Conservation (phyloP, 257 asterid species). For the Salvia splendens region DNA sequence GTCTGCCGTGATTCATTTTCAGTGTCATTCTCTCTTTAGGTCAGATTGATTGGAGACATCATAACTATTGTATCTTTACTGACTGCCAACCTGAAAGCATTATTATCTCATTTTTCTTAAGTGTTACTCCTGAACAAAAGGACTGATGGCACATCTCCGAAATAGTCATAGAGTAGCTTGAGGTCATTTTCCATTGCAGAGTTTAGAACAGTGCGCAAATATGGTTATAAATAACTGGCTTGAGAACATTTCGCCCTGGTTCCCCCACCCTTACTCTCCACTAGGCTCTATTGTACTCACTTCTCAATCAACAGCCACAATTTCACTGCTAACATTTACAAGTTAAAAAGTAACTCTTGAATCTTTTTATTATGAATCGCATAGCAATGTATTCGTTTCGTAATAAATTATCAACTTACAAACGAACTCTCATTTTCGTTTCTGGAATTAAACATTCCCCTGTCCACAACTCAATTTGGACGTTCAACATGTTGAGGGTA, state of each 20-base stretch:
- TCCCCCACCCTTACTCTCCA: not conserved
- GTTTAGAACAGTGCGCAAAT: conserved; percentile 12
- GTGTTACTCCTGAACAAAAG: not conserved
- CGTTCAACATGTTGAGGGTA: too few relatives aligned
- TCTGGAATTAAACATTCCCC: too few relatives aligned
- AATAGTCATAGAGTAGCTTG: conserved; percentile 10
- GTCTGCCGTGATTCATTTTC: conserved; percentile 3
- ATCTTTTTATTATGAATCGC: too few relatives aligned
- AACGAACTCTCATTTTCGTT: too few relatives aligned
- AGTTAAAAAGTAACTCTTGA: not conserved
- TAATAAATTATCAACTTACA: too few relatives aligned
- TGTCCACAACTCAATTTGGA: too few relatives aligned
- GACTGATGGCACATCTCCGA: conserved; percentile 2
- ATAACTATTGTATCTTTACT: conserved; percentile 8
- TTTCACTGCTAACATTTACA: not conserved
- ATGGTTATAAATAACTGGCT: not conserved
- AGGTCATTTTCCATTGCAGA: not conserved
- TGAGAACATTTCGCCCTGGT: not conserved
- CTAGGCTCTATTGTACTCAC: not conserved
- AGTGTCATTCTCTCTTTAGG: not conserved
- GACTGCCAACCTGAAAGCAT: conserved; percentile 12
- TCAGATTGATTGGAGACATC: conserved; percentile 13
- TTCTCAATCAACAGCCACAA: not conserved
- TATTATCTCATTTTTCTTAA: conserved; percentile 5
- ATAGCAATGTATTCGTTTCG: too few relatives aligned